Evolutionary conservation across 306 rosid species (phyloP), one percentile per base, ranked within the genome.

Genomic region (Clitoria ternatea): DNA sequence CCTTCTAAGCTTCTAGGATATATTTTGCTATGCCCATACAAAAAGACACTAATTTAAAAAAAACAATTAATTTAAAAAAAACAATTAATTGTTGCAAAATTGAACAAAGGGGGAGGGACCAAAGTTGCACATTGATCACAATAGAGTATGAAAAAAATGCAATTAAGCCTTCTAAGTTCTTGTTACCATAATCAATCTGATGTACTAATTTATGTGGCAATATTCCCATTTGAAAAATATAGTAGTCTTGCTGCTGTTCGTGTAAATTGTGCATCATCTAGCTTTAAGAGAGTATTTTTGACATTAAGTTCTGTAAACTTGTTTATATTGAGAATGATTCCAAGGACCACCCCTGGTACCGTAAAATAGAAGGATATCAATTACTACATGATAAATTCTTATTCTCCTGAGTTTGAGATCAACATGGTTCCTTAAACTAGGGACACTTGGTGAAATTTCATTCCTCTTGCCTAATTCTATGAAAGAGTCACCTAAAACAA

Each of bases 1-100:
- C 78, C 76, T 72, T 77, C 74, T 40, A 29, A 55, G 47, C 59
- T 64, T 63, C 26, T 61, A 18, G 14, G 27, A 60, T 27, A 6
- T 13, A 15, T 69, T 60, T 68, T 55, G 8, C 33, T 22, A 36
- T 15, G 60, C 65, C 32, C 44, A 14, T 26, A 72, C 39, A 4
- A 14, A 55, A 26, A 19, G 44, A 65, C 30, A 3, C 3, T 37
- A 66, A 20, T 56, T 63, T 64, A 53, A 69, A 49, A n/a, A n/a
- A n/a, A n/a, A n/a, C n/a, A n/a, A n/a, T n/a, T n/a, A n/a, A n/a
- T n/a, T n/a, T n/a, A n/a, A n/a, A n/a, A n/a, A n/a, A n/a, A n/a
- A n/a, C n/a, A n/a, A n/a, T n/a, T n/a, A n/a, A n/a, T n/a, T 63
- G 66, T 70, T 64, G 57, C 15, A 29, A 54, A 63, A 20, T 22